Evolutionary conservation across 306 rosid species (phyloP), one percentile per base, ranked within the genome.

Genomic region (Prunus mongolica): DNA sequence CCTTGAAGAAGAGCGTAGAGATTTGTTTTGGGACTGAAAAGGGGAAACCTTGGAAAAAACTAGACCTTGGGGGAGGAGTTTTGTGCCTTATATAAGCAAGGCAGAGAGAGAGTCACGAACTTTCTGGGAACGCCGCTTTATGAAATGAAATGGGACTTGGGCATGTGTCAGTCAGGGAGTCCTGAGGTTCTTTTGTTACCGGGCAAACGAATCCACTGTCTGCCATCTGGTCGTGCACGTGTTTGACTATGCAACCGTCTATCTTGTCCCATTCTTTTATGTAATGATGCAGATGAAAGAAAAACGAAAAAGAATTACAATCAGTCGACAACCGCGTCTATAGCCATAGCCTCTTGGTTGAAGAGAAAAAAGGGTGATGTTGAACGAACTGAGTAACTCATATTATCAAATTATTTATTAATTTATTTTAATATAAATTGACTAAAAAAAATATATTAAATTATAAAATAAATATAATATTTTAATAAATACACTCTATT

Each of bases 361-460:
- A 27, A 2, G 28, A 0, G 25, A 24, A 24, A 24, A 24, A 24
- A 24, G 25, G 25, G 25, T 24, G 25, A 24, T 24, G 25, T 1
- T 24, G 25, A 24, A 24, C 0, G 25, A 24, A 4, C 1, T 30
- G 6, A 30, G 0, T 30, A 0, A 0, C 0, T 30, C 0, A 4
- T 30, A 4, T 30, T 30, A 30, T 32, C 0, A 32, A 32, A 4
- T 32, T 32, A 28, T 28, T 24, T 24, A 24, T 24, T 24, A 24
- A 4, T 4, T 30, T 30, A 30, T 4, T 30, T 0, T 30, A 30
- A 30, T 30, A 30, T 30, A 4, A 30, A 30, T 3, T 30, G 0
- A 30, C 1, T 30, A 4, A 4, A 30, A 30, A 30, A 0, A 3
- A 30, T 32, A 32, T 32, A 32, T 32, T 4, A 1, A 32, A 32